Evolutionary conservation across 2,329 filamentous ascomycete genomes (phyloP), one percentile per base, ranked within the genome.

Genomic region (Trichoderma atrobrunneum): DNA sequence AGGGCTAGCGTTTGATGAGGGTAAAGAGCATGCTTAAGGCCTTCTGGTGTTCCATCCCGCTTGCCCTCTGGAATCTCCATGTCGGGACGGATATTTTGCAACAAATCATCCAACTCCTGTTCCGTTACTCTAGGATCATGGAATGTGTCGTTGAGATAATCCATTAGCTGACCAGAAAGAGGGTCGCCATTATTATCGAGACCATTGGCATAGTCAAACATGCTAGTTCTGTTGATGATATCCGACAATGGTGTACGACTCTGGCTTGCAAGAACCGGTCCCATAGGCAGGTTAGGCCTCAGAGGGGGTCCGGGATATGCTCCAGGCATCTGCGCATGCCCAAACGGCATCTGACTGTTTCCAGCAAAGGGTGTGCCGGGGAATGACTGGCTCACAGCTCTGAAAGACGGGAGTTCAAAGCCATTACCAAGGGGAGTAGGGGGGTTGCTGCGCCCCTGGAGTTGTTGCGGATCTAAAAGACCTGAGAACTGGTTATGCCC

Each of bases 1-100:
- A 97, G 84, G 7, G 93, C 94, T 81, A 95, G 84, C 76, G 93
- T 91, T 78, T 98, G 95, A 77, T 97, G 94, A 60, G 91, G 89
- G 82, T 96, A 94, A 10, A 98, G 84, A 0, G 87, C 84, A 72
- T 89, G 90, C 72, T 85, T 89, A 77, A 97, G 87, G 1, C 87
- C 90, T 56, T 87, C 86, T 0, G 93, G 93, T 0, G 92, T 94
- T 28, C 88, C 88, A 72, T 92, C 89, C 18, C 91, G 87, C 66
- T 90, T 85, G 70, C 90, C 86, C 32, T 85, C 84, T 0, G 87
- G 84, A 14, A 91, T 85, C 7, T 92, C 89, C 77, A 89, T 86
- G 76, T 95, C 93, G 0, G 92, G 91, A 26, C 90, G 86, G 74
- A 95, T 94, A 73, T 93, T 93, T 59, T 90, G 85, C 12, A 95